Conservation (phyloP, 345 rosid genomes). For the Eutrema yunnanense region DNA sequence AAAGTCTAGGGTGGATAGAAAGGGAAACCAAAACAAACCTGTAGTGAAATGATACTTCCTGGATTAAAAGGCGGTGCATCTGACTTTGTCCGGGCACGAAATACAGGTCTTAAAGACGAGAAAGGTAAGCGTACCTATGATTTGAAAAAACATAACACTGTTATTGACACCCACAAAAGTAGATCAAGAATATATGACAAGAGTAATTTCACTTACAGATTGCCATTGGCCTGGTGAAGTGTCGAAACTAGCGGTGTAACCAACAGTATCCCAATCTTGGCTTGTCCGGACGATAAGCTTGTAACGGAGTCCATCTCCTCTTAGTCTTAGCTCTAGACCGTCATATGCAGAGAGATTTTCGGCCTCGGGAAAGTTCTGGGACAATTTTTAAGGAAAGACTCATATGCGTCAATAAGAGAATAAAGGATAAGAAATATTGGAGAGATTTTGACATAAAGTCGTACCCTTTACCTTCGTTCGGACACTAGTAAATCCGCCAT, state of each 20-base stretch:
- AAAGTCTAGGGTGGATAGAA: background rate
- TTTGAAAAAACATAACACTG: background rate
- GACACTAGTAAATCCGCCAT: constrained; percentile 88
- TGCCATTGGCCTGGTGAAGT: constrained; percentile 83
- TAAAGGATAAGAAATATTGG: background rate
- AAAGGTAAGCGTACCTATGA: constrained; percentile 65
- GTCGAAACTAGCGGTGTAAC: constrained; percentile 78
- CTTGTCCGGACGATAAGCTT: constrained; percentile 75
- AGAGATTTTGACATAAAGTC: background rate
- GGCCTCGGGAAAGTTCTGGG: constrained; percentile 70
- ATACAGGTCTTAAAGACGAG: constrained; percentile 77
- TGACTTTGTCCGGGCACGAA: constrained; percentile 66
- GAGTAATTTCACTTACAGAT: constrained; percentile 45
- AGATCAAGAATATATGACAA: background rate
- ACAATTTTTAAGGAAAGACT: background rate
- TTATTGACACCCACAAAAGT: background rate
- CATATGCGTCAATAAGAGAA: background rate
- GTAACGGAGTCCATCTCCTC: constrained; percentile 86
- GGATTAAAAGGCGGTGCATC: constrained; percentile 83
- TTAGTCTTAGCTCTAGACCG: constrained; percentile 70
- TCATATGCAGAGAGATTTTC: constrained; percentile 88
- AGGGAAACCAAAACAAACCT: constrained; percentile 33
- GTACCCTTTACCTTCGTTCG: constrained; percentile 62
- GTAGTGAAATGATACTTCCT: constrained; percentile 65
- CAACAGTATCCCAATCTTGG: constrained; percentile 88